A percentile compares a stretch with the other conserved stretches of the same genome.
These are phyloP conservation scores for Russula foetens DNA, from an alignment of 768 basidiomycete species.

Conservation along the genomic window DNA sequence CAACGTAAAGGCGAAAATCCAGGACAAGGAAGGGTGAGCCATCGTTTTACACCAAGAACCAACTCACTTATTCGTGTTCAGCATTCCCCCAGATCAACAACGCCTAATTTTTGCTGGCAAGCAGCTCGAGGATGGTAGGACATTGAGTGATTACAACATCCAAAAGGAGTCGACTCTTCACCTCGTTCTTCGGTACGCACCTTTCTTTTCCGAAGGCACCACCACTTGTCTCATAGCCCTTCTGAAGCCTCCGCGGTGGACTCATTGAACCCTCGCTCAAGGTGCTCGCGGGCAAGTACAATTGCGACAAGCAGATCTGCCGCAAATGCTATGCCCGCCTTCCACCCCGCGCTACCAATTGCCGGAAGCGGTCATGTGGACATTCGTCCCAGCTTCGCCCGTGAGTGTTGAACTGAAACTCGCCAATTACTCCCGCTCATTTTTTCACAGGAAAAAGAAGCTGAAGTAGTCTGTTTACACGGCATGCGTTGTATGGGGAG, in stretches of 20 bases:
- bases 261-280: slow-evolving; percentile 99
- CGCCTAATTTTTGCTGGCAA: slow-evolving; percentile 96
- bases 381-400: slow-evolving; percentile 88
- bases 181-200: slow-evolving; percentile 84
- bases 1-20: slow-evolving; percentile 83
- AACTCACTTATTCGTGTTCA: slow-evolving; percentile 23
- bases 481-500: not conserved
- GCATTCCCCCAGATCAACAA: slow-evolving; percentile 93
- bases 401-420: slow-evolving; percentile 42
- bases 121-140: slow-evolving; percentile 97
- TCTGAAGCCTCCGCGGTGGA: slow-evolving; percentile 80
- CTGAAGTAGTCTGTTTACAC: slow-evolving; percentile 59
- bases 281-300: slow-evolving; percentile 94
- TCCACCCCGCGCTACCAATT: slow-evolving; percentile 98
- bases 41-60: not conserved
- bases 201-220: not conserved
- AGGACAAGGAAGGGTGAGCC: slow-evolving; percentile 69
- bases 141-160: slow-evolving; percentile 94
- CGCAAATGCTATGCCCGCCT: slow-evolving; percentile 99
- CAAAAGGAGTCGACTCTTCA: slow-evolving; percentile 98
- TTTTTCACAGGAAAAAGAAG: slow-evolving; percentile 76
- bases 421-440: not conserved
- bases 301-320: slow-evolving; percentile 99
- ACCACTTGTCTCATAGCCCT: slow-evolving; percentile 4
- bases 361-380: slow-evolving; percentile 90